Evolutionary conservation across 1,284 basidiomycete species (phyloP), one percentile per base, ranked within the genome.

Genomic region (Rhodotorula sp.): DNA sequence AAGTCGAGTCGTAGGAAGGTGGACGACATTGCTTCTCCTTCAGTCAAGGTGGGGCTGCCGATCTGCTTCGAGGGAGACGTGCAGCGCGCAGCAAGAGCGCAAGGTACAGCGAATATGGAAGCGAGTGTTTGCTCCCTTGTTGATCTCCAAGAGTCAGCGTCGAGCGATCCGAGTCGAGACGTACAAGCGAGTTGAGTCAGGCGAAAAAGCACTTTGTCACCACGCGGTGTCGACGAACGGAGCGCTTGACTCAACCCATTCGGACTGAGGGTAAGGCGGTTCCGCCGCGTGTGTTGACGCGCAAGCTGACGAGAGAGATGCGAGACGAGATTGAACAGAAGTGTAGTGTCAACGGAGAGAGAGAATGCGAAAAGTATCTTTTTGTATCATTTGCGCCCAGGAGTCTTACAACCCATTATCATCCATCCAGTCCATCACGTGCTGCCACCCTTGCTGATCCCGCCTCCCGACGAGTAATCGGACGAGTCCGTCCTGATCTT

Each of bases 381-480:
- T 33, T 7, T 33, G 4, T 4, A 7, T 4, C 4, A 29, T 46
- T 6, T 30, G 22, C 30, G 17, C 7, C 20, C 20, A 6, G 15
- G 22, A 37, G 14, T 7, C 37, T 70, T 24, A 74, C 33, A 74
- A 51, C 2, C 67, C 66, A n/a, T 69, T 67, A 58, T 67, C 60
- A 45, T 74, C 72, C 72, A 74, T 71, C 72, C 72, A 74, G 37
- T 69, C 60, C 66, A 64, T 59, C 15, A 69, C 63, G 4, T 42
- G 14, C 15, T 69, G 12, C 62, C 62, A 74, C 18, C 51, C 63
- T 2, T 22, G 33, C 6, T 58, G 55, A 30, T 68, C 60, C 22
- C 49, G 60, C 12, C 20, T 8, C 24, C 51, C 67, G 4, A 6
- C 30, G 8, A 71, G 15, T 15, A 44, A 29, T 44, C 44, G 24